Percentiles rank a stretch among this genome's conserved stretches.
phyloP scores from a whole-genome alignment of 2,329 filamentous ascomycete species.

The Alternaria alternata region DNA sequence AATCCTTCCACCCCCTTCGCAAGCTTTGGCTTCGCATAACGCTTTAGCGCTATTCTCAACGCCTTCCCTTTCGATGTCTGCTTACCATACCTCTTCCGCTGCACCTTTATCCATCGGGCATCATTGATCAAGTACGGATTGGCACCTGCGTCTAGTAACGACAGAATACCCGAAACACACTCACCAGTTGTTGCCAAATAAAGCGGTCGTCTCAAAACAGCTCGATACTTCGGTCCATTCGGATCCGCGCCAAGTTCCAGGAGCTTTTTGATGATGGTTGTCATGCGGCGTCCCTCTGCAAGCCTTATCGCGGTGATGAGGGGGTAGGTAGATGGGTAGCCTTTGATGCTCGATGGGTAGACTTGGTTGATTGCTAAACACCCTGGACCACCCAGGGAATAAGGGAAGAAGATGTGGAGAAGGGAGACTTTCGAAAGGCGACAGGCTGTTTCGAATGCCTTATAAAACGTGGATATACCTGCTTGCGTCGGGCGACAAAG shows the following conservation, averaged over 20 bases:
- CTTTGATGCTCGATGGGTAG: rapidly evolving
- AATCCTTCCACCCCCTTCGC: not conserved
- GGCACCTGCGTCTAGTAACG: not conserved
- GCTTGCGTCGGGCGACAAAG: rapidly evolving
- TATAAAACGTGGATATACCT: not conserved
- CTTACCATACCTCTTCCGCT: not conserved
- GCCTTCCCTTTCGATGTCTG: not conserved
- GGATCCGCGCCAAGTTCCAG: not conserved
- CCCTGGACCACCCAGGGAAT: no score
- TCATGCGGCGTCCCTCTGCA: rapidly evolving
- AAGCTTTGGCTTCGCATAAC: no score
- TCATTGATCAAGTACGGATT: not conserved
- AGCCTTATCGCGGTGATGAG: not conserved
- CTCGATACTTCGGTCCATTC: not conserved
- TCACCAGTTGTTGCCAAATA: rapidly evolving
- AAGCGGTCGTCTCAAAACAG: not conserved
- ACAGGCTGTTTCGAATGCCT: not conserved
- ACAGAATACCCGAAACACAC: no score
- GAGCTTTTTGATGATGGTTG: not conserved
- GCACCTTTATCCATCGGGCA: rapidly evolving
- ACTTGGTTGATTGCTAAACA: not conserved
- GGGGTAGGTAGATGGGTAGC: no score
- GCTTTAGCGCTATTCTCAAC: not conserved
- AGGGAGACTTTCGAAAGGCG: not conserved
- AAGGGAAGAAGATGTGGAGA: not conserved